Evolutionary conservation across 176 grass and related monocot species (phyloP).

Genomic region (Dactylis glomerata): DNA sequence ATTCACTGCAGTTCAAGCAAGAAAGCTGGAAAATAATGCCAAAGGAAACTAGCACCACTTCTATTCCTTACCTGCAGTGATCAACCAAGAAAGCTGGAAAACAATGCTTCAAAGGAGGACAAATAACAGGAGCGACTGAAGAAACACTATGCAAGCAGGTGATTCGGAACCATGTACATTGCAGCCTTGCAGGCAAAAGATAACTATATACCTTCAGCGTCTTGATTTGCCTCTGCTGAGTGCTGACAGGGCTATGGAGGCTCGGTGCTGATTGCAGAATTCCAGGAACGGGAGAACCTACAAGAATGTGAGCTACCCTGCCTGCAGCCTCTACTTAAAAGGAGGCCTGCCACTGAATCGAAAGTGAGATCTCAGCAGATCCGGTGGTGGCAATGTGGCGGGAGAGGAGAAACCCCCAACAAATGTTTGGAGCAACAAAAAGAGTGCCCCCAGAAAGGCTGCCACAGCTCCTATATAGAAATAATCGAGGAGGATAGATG

Average conservation of each 20-base stretch:
- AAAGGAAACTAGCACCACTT: too few species aligned
- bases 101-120: background rate
- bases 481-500: conserved; percentile 29
- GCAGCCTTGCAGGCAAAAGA: background rate
- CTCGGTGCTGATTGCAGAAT: background rate
- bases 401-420: background rate
- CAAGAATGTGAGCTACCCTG: conserved; percentile 14
- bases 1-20: background rate
- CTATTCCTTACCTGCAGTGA: background rate
- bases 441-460: conserved; percentile 56
- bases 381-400: conserved; percentile 44
- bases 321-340: conserved; percentile 48
- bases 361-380: conserved; percentile 57
- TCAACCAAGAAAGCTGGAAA: background rate
- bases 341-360: conserved; percentile 23
- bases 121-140: background rate
- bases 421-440: conserved; percentile 38
- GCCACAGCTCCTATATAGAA: conserved; percentile 40
- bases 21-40: too few species aligned
- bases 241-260: background rate
- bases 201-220: background rate
- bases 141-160: background rate
- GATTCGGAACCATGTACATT: background rate
- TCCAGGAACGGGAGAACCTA: conserved; percentile 5
- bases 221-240: background rate